phyloP scores from a whole-genome alignment of 805 yeast species.

The Candida xiaguanensis region DNA sequence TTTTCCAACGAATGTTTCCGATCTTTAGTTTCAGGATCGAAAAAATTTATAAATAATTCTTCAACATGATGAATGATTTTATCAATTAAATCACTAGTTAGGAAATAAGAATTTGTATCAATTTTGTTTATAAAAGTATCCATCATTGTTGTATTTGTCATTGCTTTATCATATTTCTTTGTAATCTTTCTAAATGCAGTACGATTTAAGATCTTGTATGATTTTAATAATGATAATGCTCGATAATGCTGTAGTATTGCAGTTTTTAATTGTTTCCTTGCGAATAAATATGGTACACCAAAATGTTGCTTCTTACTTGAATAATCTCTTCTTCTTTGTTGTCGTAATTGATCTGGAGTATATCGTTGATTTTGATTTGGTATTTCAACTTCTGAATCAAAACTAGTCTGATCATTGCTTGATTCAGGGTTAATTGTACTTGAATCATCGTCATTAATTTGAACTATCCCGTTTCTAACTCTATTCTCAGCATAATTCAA shows the following conservation, averaged over 20 bases:
- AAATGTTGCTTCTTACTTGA: conserved; percentile 27
- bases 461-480: conserved; percentile 30
- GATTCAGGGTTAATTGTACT: conserved; percentile 2
- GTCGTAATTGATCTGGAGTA: conserved; percentile 18
- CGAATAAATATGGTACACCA: conserved; percentile 57
- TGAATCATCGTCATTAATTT: conserved; percentile 3
- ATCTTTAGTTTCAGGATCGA: conserved; percentile 51
- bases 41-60: conserved; percentile 59
- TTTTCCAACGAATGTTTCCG: conserved; percentile 70
- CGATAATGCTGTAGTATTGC: conserved; percentile 74
- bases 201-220: conserved; percentile 71
- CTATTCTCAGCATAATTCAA: conserved; percentile 34
- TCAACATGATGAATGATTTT: conserved; percentile 60
- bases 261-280: conserved; percentile 61
- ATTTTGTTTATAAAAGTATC: conserved; percentile 54
- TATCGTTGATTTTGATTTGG: conserved; percentile 6
- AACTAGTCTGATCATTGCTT: conserved; percentile 12
- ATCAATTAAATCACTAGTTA: conserved; percentile 64
- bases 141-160: conserved; percentile 36
- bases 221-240: conserved; percentile 63
- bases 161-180: conserved; percentile 84
- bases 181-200: conserved; percentile 87
- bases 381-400: conserved; percentile 10
- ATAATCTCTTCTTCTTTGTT: conserved; percentile 47
- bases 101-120: conserved; percentile 50